Conservation (phyloP, 1,139 yeast genomes). For the Blastobotrys elegans region DNA sequence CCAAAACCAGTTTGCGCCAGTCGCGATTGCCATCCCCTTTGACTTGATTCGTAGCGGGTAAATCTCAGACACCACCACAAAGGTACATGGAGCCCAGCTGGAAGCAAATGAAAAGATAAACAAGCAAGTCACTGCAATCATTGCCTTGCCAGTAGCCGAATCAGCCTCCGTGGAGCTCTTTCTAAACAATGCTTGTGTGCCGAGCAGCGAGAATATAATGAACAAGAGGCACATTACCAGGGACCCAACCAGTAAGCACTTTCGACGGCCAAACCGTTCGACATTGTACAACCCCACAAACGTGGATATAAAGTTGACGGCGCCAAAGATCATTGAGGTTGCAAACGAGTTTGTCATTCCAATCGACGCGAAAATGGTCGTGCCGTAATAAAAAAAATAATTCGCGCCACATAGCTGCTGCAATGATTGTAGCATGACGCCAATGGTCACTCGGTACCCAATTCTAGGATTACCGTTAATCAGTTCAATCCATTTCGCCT, state of each 20-base stretch:
- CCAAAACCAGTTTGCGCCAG: slow-evolving; percentile 74
- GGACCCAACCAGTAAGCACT: slow-evolving; percentile 58
- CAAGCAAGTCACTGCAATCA: slow-evolving; percentile 72
- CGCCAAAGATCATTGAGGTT: slow-evolving; percentile 71
- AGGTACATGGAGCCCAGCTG: slow-evolving; percentile 84
- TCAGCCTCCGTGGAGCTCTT: slow-evolving; percentile 54
- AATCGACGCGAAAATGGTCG: slow-evolving; percentile 68
- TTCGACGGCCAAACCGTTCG: slow-evolving; percentile 67
- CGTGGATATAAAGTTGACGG: slow-evolving; percentile 73
- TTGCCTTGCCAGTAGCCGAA: slow-evolving; percentile 38
- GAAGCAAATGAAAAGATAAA: slow-evolving; percentile 80
- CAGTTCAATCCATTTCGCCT: slow-evolving; percentile 61
- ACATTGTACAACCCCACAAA: slow-evolving; percentile 61
- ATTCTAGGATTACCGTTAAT: slow-evolving; percentile 49
- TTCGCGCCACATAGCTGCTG: slow-evolving; percentile 79
- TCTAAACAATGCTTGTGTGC: slow-evolving; percentile 46
- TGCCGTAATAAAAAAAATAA: slow-evolving; percentile 78
- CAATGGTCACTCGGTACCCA: slow-evolving; percentile 58
- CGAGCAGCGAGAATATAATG: slow-evolving; percentile 61
- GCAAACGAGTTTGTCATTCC: slow-evolving; percentile 61
- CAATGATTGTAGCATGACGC: slow-evolving; percentile 59
- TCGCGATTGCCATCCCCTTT: slow-evolving; percentile 66
- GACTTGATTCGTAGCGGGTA: slow-evolving; percentile 76
- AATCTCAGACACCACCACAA: slow-evolving; percentile 72
- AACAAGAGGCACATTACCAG: slow-evolving; percentile 60